Base-by-base conservation (phyloP, 768 basidiomycete species). In the Kwoniella pini region DNA sequence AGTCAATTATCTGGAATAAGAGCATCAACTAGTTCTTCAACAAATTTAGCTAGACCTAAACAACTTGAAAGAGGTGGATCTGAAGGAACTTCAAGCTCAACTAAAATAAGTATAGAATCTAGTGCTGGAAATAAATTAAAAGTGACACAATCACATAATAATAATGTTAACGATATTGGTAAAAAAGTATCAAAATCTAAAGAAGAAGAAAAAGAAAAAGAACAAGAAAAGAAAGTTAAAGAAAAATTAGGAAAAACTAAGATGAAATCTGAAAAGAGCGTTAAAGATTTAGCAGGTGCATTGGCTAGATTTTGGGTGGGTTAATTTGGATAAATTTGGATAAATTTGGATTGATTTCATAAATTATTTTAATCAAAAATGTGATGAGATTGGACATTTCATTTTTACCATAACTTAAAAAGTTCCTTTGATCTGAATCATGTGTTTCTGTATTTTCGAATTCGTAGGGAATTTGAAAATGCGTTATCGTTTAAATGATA, bases 281-380 rank as follows among this genome's bases (percentile, higher is more conserved):
- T 74, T 26, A 67, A 65, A 45, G 67, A 71, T 51, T 31, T 74
- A 17, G 67, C 72, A 0, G 65, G 65, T 4, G 63, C 72, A 3
- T 45, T 74, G 27, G 70, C 70, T 13, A 67, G 63, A 48, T 74
- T 74, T 54, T 74, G 72, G 72, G 65, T 68, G 1, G 72, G 69
- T 2, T 73, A 60, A 43, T 36, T 15, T 9, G 40, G 33, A 36
- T 36, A 36, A 36, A 15, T 7, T 36, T 7, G 33, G n/a, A n/a
- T n/a, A n/a, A n/a, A n/a, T n/a, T n/a, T n/a, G n/a, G n/a, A n/a
- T n/a, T n/a, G n/a, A n/a, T n/a, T n/a, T n/a, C n/a, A n/a, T n/a
- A n/a, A n/a, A n/a, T n/a, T n/a, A n/a, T n/a, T n/a, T n/a, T n/a
- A n/a, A n/a, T n/a, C n/a, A n/a, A n/a, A n/a, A n/a, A n/a, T n/a